Base-by-base conservation (phyloP, 306 rosid species). In the Fragaria iinumae region DNA sequence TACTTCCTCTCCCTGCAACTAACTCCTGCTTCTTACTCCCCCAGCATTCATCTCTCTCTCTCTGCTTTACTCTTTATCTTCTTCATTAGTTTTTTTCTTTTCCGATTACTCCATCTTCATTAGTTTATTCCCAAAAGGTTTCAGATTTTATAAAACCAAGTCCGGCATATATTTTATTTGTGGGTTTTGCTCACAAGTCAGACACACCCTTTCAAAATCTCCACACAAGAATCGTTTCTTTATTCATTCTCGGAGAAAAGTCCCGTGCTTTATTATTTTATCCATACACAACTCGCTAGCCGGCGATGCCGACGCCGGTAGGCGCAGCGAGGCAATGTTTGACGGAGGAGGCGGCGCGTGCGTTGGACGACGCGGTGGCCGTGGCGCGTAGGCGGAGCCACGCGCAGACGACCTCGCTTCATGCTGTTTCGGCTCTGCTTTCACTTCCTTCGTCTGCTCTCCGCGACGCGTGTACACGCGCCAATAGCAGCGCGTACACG, bases 231-330 rank as follows among this genome's bases (percentile, higher is more conserved):
- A n/a, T 52, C 21, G 23, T 43, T 43, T 20, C 25, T 55, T 52
- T 52, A 18, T 17, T 43, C 45, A 20, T 52, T 43, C 45, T 43
- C 45, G 11, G 45, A 8, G 8, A 0, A 57, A 23, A 57, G 12
- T 6, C 25, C 34, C 55, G 1, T 16, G 2, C 43, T 27, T 41
- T 34, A 32, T 13, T 34, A 13, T 56, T 21, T 47, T 47, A 2
- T 63, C 11, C 10, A 62, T 6, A 27, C 0, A 62, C 2, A 29
- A 76, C 78, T 87, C 85, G 97, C 87, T 86, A 60, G 83, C 96
- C 97, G 97, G 97, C 93, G 93, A 96, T 96, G 99, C 99, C 97
- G 73, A 92, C 97, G 97, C 93, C 97, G 97, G 97, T 96, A 11
- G 88, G 90, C 84, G 76, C 85, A 41, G 99, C 98, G 74, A 87